A percentile compares a stretch with the other conserved stretches of the same genome.
These are phyloP conservation scores for Teunomyces barrocoloradensis DNA, from an alignment of 805 yeast species.

Conservation along the genomic window DNA sequence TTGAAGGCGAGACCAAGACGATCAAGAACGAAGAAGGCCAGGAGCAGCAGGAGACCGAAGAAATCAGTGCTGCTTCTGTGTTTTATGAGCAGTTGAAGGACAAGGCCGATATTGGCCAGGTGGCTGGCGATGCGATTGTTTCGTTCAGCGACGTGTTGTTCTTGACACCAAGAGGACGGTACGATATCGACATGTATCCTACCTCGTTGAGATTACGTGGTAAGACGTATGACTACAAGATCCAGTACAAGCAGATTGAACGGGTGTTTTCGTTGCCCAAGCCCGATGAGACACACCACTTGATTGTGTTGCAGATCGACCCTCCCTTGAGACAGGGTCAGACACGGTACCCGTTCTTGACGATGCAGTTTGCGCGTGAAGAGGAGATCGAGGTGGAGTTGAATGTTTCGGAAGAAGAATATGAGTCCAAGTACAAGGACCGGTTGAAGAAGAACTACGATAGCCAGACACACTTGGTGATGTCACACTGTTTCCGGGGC, in stretches of 20 bases:
- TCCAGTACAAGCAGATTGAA: conserved; percentile 86
- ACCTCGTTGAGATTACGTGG: conserved; percentile 89
- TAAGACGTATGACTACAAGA: conserved; percentile 94
- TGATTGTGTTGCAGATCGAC: conserved; percentile 85
- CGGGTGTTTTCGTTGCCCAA: conserved; percentile 90
- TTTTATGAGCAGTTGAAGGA: conserved; percentile 91
- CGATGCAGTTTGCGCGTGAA: conserved; percentile 82
- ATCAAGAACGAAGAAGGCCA: conserved; percentile 23
- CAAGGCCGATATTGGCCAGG: conserved; percentile 91
- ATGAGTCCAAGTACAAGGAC: conserved; percentile 69
- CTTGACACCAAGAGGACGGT: conserved; percentile 97
- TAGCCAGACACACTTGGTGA: conserved; percentile 80
- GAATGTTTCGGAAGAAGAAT: conserved; percentile 81
- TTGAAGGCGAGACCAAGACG: conserved; percentile 45
- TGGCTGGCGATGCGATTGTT: conserved; percentile 91
- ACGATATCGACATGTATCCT: conserved; percentile 91
- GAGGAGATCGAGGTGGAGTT: conserved; percentile 91
- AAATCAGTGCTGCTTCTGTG: conserved; percentile 71
- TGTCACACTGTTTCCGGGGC: conserved; percentile 86
- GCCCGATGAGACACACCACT: conserved; percentile 88
- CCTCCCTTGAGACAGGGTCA: conserved; percentile 99
- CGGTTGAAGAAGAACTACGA: conserved; percentile 75
- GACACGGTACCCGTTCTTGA: conserved; percentile 90
- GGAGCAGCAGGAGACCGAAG: conserved; percentile 22
- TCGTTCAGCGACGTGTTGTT: conserved; percentile 88